These are phyloP conservation scores for Zopfia rhizophila DNA, from an alignment of 2,329 filamentous ascomycete genomes.

Conservation along the genomic window DNA sequence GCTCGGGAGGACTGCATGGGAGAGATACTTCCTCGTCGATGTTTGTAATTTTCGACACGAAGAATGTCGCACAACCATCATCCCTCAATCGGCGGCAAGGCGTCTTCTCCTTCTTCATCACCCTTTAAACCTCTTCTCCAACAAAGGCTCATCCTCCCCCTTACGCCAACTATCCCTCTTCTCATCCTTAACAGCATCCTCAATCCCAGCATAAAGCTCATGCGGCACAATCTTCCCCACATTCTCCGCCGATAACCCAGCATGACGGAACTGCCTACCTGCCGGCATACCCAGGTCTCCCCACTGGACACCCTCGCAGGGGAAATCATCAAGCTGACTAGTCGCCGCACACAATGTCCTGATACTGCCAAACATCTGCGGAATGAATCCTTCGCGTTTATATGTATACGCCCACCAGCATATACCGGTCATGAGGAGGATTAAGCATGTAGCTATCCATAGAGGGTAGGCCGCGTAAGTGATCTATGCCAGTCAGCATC, in stretches of 20 bases:
- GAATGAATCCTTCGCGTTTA: conserved; percentile 43
- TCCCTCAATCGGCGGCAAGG: no score
- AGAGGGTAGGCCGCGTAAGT: conserved; percentile 39
- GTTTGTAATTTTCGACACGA: no score
- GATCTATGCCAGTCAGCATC: conserved; percentile 24
- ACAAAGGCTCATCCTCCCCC: neutral
- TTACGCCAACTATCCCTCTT: neutral
- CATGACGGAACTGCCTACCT: conserved; percentile 35
- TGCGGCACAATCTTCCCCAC: conserved; percentile 37
- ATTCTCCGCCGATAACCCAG: conserved; percentile 37
- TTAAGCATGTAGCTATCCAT: conserved; percentile 37
- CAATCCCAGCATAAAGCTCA: conserved; percentile 37
- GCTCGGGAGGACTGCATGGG: no score
- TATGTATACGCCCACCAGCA: conserved; percentile 47
- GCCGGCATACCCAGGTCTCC: conserved; percentile 32
- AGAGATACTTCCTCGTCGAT: no score
- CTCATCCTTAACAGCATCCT: neutral
- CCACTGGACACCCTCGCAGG: conserved; percentile 34
- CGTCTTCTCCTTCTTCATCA: no score
- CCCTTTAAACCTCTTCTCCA: no score
- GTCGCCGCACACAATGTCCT: conserved; percentile 40
- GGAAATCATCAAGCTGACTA: conserved; percentile 40
- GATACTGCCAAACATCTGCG: conserved; percentile 48
- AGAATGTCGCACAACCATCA: no score
- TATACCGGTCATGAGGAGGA: conserved; percentile 40